Evolutionary conservation across 176 grass and related monocot species (phyloP).

Genomic region (Ensete ventricosum): DNA sequence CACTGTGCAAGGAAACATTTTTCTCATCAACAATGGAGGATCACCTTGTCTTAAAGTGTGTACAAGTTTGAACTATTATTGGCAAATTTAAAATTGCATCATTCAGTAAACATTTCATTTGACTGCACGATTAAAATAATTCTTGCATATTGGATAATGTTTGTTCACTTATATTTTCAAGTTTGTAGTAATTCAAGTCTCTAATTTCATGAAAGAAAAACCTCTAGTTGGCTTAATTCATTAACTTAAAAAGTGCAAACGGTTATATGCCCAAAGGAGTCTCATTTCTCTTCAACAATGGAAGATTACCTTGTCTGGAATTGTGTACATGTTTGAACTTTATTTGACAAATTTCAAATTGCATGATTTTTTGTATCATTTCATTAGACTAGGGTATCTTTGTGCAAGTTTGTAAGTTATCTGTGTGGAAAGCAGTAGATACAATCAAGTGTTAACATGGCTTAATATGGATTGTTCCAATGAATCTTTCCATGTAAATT

Average conservation of each 20-base stretch:
- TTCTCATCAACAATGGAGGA: constrained; percentile 83
- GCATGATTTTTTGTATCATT: too few species aligned
- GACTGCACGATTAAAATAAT: neutral
- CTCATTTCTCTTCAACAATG: neutral
- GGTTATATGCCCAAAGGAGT: neutral
- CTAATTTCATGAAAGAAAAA: too few species aligned
- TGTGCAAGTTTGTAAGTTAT: too few species aligned
- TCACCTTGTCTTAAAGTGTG: constrained; percentile 60
- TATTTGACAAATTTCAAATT: too few species aligned
- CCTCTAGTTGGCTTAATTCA: neutral
- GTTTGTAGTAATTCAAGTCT: neutral
- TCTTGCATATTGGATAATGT: neutral
- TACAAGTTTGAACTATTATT: neutral
- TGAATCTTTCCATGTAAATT: too few species aligned
- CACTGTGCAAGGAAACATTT: constrained; percentile 93
- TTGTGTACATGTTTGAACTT: too few species aligned
- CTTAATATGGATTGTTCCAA: too few species aligned
- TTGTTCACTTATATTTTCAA: neutral
- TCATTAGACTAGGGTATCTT: too few species aligned
- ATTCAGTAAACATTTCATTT: neutral
- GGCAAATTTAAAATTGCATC: too few species aligned
- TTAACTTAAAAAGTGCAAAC: neutral
- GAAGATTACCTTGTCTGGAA: too few species aligned
- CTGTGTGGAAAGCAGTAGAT: too few species aligned
- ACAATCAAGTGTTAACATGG: too few species aligned